Evolutionary conservation across 176 grass and related monocot genomes (phyloP), one percentile per base, ranked within the genome.

Genomic region (Phoenix dactylifera): DNA sequence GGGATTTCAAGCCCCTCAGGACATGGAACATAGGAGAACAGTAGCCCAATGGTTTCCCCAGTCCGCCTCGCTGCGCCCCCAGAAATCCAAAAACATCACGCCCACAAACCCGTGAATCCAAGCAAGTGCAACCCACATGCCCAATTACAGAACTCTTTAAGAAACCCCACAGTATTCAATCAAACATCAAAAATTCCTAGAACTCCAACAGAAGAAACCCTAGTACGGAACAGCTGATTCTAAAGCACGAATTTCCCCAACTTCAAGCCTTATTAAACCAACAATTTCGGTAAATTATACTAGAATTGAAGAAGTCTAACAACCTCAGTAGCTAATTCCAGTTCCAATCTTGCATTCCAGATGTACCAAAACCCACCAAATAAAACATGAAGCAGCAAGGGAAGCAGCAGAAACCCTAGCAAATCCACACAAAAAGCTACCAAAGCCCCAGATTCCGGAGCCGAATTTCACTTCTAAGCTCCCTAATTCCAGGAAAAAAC

Each of bases 41-140:
- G 51, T 44, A 72, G 49, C 18, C 17, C 18, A 66, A 18, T 6
- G 5, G 66, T 30, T 25, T 49, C 59, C 74, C 82, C 80, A 83
- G 67, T 78, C 83, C 44, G 75, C 76, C 64, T 70, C 84, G 69
- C 60, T 80, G 64, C 69, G 39, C 19, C 87, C 59, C 82, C 83
- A 74, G 73, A 83, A 89, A 76, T 84, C 92, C 65, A 91, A 22
- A 30, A 90, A 82, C 30, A 84, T 86, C 64, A 95, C 82, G 20
- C 86, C 86, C 61, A 84, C 90, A 66, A 66, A 95, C 62, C 93
- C 87, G 52, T 74, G 74, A 64, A 98, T 92, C 88, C 87, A 92
- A 56, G 87, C 87, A 78, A 92, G 84, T 58, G 82, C 88, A 66
- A 93, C 63, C 84, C 88, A 93, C 88, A 89, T 98, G 73, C 84